phyloP scores from a whole-genome alignment of 2,329 filamentous ascomycete genomes.

The Fragosphaeria purpurea region DNA sequence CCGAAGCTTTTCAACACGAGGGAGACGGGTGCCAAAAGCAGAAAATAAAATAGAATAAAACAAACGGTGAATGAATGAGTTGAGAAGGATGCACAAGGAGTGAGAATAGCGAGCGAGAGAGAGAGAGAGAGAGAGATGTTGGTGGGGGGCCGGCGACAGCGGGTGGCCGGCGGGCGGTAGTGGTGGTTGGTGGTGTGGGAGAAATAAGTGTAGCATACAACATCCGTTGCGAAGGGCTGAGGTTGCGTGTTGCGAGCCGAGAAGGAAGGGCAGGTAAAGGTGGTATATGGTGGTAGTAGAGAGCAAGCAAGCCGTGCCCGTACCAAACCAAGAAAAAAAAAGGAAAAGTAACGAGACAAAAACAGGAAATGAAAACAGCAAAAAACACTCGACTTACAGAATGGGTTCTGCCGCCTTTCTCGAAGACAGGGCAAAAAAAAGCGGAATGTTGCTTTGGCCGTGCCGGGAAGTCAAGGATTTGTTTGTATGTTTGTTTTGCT shows the following conservation, averaged over 20 bases:
- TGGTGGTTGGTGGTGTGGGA: no score
- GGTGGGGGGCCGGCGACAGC: neutral
- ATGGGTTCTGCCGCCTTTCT: neutral
- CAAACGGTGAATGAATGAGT: neutral
- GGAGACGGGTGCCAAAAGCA: neutral
- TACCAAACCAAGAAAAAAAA: neutral
- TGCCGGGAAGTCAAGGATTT: no score
- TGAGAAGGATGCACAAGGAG: conserved; percentile 3
- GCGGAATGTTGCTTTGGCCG: no score
- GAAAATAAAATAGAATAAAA: no score
- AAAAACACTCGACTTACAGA: neutral
- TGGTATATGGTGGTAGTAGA: no score
- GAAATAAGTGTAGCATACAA: no score
- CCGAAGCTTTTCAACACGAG: neutral
- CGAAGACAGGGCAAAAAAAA: neutral
- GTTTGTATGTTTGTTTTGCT: no score
- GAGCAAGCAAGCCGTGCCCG: no score
- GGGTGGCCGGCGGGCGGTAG: no score
- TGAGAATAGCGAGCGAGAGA: neutral
- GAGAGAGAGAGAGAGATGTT: neutral
- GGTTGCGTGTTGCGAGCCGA: no score
- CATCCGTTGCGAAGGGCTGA: no score
- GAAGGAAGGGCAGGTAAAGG: no score
- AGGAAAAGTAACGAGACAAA: neutral
- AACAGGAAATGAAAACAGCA: neutral